Evolutionary conservation across 2,329 filamentous ascomycete species (phyloP).

Genomic region (Botrytis squamosa): DNA sequence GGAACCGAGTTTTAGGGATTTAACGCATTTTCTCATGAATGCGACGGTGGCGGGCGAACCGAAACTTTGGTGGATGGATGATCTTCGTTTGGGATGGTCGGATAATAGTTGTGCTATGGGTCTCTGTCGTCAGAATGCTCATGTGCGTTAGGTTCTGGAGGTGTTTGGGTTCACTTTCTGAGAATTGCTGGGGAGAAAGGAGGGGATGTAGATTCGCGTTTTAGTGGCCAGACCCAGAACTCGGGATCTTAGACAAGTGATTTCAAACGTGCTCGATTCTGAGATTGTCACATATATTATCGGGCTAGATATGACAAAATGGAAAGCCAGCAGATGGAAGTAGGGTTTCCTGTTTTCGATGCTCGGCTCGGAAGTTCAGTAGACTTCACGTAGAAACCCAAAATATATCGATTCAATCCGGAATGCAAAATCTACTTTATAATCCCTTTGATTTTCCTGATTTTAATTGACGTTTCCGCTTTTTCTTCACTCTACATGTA

Average conservation of each 20-base stretch:
- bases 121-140: conserved; percentile 39
- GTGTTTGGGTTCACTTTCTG: neutral
- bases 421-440: too few species aligned
- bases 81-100: conserved; percentile 46
- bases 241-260: neutral
- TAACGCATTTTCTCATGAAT: conserved; percentile 45
- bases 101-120: conserved; percentile 44
- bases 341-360: neutral
- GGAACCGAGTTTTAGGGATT: conserved; percentile 36
- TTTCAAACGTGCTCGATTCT: fast-evolving
- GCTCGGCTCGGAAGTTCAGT: neutral
- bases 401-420: neutral
- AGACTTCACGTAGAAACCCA: neutral
- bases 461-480: too few species aligned
- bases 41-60: conserved; percentile 41
- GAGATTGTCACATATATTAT: fast-evolving
- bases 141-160: conserved; percentile 15
- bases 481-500: too few species aligned
- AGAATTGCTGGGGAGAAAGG: too few species aligned
- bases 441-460: neutral
- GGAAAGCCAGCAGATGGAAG: neutral
- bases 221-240: too few species aligned
- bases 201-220: neutral
- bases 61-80: conserved; percentile 49
- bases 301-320: neutral